Evolutionary conservation across 305 asterid genomes (phyloP), one percentile per base, ranked within the genome.

Genomic region (Plantago coronopus): DNA sequence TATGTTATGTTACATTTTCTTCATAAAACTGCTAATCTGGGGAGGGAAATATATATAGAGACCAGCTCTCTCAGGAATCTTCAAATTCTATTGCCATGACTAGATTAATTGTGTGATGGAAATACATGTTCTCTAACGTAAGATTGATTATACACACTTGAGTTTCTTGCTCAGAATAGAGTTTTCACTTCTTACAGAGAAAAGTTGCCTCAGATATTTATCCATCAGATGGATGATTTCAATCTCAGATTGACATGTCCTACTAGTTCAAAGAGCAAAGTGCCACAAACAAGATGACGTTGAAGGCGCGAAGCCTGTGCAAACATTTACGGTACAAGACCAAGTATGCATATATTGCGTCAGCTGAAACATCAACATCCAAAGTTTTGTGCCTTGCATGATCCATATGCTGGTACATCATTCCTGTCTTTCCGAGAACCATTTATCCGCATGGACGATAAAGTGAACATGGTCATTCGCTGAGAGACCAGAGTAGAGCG

Each of bases 181-280:
- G 67, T 42, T 45, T 65, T 34, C 62, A 58, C 62, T 69, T 61
- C 47, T 72, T 50, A 72, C 89, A 87, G 95, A 38, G 91, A 88
- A 69, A 89, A 83, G 66, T 72, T 34, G 40, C 85, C 96, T 72
- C 89, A 71, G 72, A 78, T 88, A 81, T 86, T 69, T 58, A 29
- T 84, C 46, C 94, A 86, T 73, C 77, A 73, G 46, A 74, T 75
- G 48, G 83, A 72, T 50, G 83, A 74, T 47, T 44, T 17, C 53
- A 37, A 38, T 47, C 51, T 57, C 21, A 68, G 63, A 69, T 73
- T 81, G 19, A 40, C 31, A 56, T 70, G 66, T 43, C 66, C 76
- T 40, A 74, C 79, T 43, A 68, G 74, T 70, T 79, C 81, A 56
- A 73, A 49, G 51, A 61, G 50, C 71, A 55, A 57, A 54, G 65